A percentile compares a stretch with the other conserved stretches of the same genome.
Evolutionary conservation across 352 stramenopile genomes (phyloP).

Genomic region (Globisporangium mamillatum): DNA sequence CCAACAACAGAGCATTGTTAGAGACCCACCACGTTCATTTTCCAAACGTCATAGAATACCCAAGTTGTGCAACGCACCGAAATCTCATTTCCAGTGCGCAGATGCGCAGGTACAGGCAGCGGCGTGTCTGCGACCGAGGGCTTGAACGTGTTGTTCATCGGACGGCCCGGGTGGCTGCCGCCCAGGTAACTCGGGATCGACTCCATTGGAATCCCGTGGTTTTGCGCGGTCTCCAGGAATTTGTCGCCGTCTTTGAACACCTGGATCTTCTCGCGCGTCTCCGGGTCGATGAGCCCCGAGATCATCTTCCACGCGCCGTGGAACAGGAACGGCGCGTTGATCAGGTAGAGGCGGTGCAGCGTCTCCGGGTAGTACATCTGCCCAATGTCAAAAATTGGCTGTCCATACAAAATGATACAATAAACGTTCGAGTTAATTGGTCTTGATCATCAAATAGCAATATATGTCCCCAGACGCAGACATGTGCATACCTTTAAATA

Average conservation of each 20-base stretch:
- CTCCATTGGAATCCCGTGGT: conserved; percentile 55
- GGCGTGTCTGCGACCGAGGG: conserved; percentile 54
- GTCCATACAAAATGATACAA: conserved; percentile 10
- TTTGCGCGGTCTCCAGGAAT: conserved; percentile 55
- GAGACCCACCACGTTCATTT: neutral
- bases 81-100: neutral
- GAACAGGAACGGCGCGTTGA: conserved; percentile 84
- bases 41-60: neutral
- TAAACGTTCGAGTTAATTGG: neutral
- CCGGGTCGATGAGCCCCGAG: conserved; percentile 57
- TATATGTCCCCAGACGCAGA: neutral
- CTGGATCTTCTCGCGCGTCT: conserved; percentile 83
- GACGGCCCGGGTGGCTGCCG: conserved; percentile 44
- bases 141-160: conserved; percentile 72
- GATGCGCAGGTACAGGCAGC: conserved; percentile 30
- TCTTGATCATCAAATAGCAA: neutral
- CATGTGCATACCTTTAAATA: conserved; percentile 51
- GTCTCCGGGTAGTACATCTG: conserved; percentile 83
- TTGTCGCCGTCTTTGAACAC: conserved; percentile 69
- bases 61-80: neutral
- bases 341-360: conserved; percentile 70
- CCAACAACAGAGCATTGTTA: neutral
- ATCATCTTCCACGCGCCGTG: conserved; percentile 84
- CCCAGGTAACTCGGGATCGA: conserved; percentile 63
- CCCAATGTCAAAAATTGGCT: conserved; percentile 78